Base-by-base conservation (phyloP, 2,329 filamentous ascomycete species). In the Monosporascus sp. region DNA sequence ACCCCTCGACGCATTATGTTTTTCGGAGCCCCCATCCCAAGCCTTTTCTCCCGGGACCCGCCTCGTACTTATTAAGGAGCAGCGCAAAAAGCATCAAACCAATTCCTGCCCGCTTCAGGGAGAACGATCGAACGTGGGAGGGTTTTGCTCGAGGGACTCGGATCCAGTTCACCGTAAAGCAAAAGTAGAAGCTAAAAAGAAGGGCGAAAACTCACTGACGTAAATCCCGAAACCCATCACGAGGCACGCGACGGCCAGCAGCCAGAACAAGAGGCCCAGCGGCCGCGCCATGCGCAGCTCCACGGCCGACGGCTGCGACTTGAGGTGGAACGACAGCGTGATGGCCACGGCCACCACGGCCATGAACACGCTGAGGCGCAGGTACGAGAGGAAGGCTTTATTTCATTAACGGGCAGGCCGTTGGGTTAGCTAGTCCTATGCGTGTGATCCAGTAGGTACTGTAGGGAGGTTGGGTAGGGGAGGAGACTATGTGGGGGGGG, bases 301-400 rank as follows among this genome's bases (percentile, higher is more conserved):
- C 15, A 90, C 69, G 0, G 74, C 66, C 0, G 84, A 82, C 0
- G 94, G 89, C 62, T 85, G 73, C 18, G 77, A 77, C 65, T 91
- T 92, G 49, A 99, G 79, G 66, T 99, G 93, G 70, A 99, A 99
- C 15, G 90, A 96, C 49, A 97, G 79, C 9, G 96, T 85, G 60
- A 99, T 96, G 49, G 94, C 93, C 35, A 96, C 82, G 27, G 89
- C 84, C 8, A 97, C 90, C 50, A 99, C 78, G 59, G 90, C 85
- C 81, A 97, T 92, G 74, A 96, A 96, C 62, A 96, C 83, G 35
- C 89, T 86, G 2, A 97, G 81, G 4, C 92, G 86, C 20, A 97
- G 83, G 80, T 94, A 97, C 2, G 93, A 94, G 27, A 97, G 85
- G 67, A 97, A 97, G 0, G 83, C 80, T 83, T 58, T 22, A 3